A percentile compares a stretch with the other conserved stretches of the same genome.
phyloP scores from a whole-genome alignment of 441 rosid genomes.

The Manihot esculenta region DNA sequence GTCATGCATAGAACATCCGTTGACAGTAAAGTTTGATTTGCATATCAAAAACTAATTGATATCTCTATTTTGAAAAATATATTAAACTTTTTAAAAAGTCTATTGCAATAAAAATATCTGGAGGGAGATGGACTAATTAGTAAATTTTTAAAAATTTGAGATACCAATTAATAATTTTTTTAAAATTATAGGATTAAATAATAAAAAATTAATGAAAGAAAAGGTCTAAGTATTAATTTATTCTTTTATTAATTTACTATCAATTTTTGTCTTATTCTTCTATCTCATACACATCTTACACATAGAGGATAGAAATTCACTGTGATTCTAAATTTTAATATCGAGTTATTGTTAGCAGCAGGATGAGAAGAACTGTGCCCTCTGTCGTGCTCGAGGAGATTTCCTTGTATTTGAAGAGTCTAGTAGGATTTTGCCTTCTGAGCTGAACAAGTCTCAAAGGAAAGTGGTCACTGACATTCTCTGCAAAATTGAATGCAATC shows the following conservation, averaged over 20 bases:
- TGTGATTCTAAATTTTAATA: background rate
- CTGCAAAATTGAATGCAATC: constrained; percentile 25
- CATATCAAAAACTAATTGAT: too few relatives aligned
- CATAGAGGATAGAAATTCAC: background rate
- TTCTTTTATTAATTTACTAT: background rate
- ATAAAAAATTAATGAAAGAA: too few relatives aligned
- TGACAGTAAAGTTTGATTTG: background rate
- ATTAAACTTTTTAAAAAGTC: too few relatives aligned
- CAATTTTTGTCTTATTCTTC: background rate
- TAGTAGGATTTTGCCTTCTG: constrained; percentile 7
- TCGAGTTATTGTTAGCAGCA: constrained; percentile 9
- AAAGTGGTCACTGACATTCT: constrained; percentile 36
- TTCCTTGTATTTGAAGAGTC: constrained; percentile 6
- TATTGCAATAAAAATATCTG: too few relatives aligned
- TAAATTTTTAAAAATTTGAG: too few relatives aligned
- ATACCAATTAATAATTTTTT: too few relatives aligned
- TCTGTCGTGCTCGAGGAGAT: constrained; percentile 12
- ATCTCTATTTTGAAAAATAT: too few relatives aligned
- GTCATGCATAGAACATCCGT: background rate
- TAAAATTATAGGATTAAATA: too few relatives aligned
- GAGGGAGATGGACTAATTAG: too few relatives aligned
- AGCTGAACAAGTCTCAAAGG: constrained; percentile 45
- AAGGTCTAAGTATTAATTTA: too few relatives aligned
- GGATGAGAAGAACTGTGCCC: constrained; percentile 27
- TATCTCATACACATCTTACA: background rate